Conservation (phyloP, 306 rosid genomes). For the cucumber (Cucumis sativus) region Cucumber_9930_V3 NC_026659.2:28838501-28839000, state of each 20-base stretch:
- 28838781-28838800: slow-evolving; percentile 19
- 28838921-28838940: slow-evolving; percentile 33
- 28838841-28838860: slow-evolving; percentile 25
- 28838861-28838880: slow-evolving; percentile 21
- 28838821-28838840: slow-evolving; percentile 21
- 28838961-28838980: slow-evolving; percentile 52
- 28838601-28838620: slow-evolving; percentile 17
- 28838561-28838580: not conserved
- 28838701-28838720: slow-evolving; percentile 35
- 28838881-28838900: slow-evolving; percentile 26
- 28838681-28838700: slow-evolving; percentile 76
- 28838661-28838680: slow-evolving; percentile 83
- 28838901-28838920: slow-evolving; percentile 39
- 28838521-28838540: not conserved
- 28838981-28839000: slow-evolving; percentile 4
- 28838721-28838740: slow-evolving; percentile 32
- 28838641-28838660: slow-evolving; percentile 80
- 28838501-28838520: not conserved
- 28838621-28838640: slow-evolving; percentile 36
- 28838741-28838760: slow-evolving; percentile 29
- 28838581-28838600: not conserved
- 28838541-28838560: not conserved
- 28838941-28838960: slow-evolving; percentile 28
- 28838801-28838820: slow-evolving; percentile 26
- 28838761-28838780: slow-evolving; percentile 22